Evolutionary conservation across 1,139 yeast genomes (phyloP), one percentile per base, ranked within the genome.

Genomic region (Zhuliangozyma blackwelliae): DNA sequence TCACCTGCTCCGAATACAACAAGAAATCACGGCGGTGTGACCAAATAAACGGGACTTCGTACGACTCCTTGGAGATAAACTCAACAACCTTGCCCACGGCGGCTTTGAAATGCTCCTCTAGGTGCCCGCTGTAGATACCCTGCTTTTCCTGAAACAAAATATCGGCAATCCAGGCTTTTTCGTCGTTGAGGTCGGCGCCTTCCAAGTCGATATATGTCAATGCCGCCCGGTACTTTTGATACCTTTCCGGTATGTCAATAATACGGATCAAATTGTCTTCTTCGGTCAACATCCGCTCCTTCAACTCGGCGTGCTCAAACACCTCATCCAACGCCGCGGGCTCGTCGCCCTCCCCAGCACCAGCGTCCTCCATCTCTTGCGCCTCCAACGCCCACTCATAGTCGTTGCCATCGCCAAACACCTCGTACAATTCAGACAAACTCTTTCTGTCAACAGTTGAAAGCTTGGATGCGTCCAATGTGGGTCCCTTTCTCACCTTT

Each of bases 331-430:
- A 71, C 2, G 81, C 75, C 0, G 82, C 68, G 40, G 82, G 82
- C 40, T 74, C 75, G 45, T 74, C 72, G 25, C 73, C 65, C 30
- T 71, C 75, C 9, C 75, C 77, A 42, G 67, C 73, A 35, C 77
- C 77, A 32, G 73, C 78, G 40, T 74, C 82, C 46, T 73, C 81
- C 41, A 80, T 82, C 47, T 82, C 86, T 61, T 88, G 95, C 26
- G 89, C 90, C 52, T 88, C 97, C 41, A 94, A 70, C 2, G 98
- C 98, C 97, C 97, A 92, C 44, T 88, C 97, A 60, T 92, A 92
- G 57, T 90, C 97, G 43, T 83, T 92, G 33, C 98, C 99, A 58
- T 89, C 94, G 44, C 99, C 99, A 56, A 92, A 92, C 8, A 92
- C 90, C 59, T 92, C 98, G 54, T 81, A 89, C 52, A 92, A 76